Evolutionary conservation across 805 yeast species (phyloP).

Genomic region (Myxozyma vanderwaltii): DNA sequence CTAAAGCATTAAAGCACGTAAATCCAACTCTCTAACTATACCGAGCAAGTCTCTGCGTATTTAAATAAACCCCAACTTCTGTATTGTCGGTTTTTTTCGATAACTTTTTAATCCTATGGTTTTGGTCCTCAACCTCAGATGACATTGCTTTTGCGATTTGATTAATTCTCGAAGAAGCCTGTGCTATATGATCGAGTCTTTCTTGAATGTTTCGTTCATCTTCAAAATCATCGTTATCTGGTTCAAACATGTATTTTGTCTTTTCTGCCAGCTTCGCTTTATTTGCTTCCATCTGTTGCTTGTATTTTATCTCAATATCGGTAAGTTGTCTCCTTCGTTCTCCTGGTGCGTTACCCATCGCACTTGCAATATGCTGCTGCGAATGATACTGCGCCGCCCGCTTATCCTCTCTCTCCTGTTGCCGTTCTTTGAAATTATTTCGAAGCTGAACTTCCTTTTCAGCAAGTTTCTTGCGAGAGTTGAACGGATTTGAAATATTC

Average conservation of each 20-base stretch:
- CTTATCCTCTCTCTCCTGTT: slow-evolving; percentile 61
- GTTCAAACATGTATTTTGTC: slow-evolving; percentile 75
- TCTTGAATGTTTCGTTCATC: slow-evolving; percentile 83
- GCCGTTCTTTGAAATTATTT: slow-evolving; percentile 61
- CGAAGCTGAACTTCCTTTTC: slow-evolving; percentile 72
- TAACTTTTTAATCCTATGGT: slow-evolving; percentile 67
- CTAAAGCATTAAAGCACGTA: too few relatives aligned
- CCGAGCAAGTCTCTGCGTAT: slow-evolving; percentile 65
- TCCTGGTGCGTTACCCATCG: slow-evolving; percentile 35
- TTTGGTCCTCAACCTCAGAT: slow-evolving; percentile 78
- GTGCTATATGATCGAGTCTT: slow-evolving; percentile 76
- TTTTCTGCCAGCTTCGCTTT: slow-evolving; percentile 59
- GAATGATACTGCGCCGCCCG: slow-evolving; percentile 61
- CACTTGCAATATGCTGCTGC: slow-evolving; percentile 67
- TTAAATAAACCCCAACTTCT: slow-evolving; percentile 80
- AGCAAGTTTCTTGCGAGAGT: slow-evolving; percentile 70
- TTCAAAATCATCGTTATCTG: slow-evolving; percentile 89
- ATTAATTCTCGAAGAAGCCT: slow-evolving; percentile 68
- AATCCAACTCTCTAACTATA: slow-evolving; percentile 3
- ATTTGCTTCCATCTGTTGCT: slow-evolving; percentile 50
- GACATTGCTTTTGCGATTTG: slow-evolving; percentile 72
- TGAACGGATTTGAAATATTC: slow-evolving; percentile 82
- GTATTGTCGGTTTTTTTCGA: slow-evolving; percentile 81
- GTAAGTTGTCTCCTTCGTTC: slow-evolving; percentile 30
- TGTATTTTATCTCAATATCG: slow-evolving; percentile 21